Percentiles rank a stretch among this genome's conserved stretches.
phyloP scores from a whole-genome alignment of 1,284 basidiomycete species.

The Wallemia ichthyophaga region DNA sequence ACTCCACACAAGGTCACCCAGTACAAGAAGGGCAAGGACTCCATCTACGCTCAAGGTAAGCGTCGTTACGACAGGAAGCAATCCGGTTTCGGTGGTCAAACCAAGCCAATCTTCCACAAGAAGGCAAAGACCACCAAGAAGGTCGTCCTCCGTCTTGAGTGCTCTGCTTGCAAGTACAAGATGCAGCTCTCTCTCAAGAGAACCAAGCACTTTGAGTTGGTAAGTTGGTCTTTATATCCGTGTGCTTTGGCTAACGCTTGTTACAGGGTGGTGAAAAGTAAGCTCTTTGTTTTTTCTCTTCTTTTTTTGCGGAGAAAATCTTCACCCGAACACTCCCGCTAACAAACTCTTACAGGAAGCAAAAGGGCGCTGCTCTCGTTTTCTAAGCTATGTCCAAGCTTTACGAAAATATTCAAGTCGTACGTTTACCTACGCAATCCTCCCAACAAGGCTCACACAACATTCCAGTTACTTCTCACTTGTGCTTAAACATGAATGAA shows the following conservation, averaged over 20 bases:
- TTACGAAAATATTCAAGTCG: too few species aligned
- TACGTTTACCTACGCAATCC: not conserved
- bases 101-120: conserved; percentile 99
- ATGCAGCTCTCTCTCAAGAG: conserved; percentile 85
- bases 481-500: not conserved
- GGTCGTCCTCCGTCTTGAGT: conserved; percentile 89
- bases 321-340: conserved; percentile 98
- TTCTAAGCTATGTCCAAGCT: conserved; percentile 19
- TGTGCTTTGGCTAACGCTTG: not conserved
- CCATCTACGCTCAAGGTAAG: conserved; percentile 90
- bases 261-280: conserved; percentile 1
- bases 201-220: conserved; percentile 71
- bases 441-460: not conserved
- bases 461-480: not conserved
- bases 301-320: conserved; percentile 20
- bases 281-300: too few species aligned
- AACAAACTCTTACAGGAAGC: conserved; percentile 72
- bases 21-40: conserved; percentile 97
- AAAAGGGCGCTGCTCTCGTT: conserved; percentile 73
- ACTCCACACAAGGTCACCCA: conserved; percentile 92
- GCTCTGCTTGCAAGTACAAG: conserved; percentile 97
- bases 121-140: conserved; percentile 98
- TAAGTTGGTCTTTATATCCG: not conserved
- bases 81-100: conserved; percentile 99
- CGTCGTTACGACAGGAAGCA: conserved; percentile 98